phyloP scores from a whole-genome alignment of 176 grass and related monocot species.

The Musa acuminata region DNA sequence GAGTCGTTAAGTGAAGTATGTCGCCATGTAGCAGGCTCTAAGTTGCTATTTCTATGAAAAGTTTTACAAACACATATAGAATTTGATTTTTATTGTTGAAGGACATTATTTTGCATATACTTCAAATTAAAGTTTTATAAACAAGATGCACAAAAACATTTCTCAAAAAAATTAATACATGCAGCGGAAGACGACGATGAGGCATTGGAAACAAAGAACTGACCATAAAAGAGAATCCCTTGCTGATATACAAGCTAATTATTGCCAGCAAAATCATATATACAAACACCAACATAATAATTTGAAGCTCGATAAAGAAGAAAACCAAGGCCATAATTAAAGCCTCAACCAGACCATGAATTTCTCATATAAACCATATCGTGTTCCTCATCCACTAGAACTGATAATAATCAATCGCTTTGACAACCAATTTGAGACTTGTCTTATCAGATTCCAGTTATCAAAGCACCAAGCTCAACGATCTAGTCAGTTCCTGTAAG shows the following conservation, averaged over 20 bases:
- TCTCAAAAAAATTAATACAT: background rate
- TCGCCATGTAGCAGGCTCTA: background rate
- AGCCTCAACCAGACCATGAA: too few species aligned
- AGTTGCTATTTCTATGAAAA: background rate
- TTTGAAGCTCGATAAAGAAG: background rate
- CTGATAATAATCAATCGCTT: too few species aligned
- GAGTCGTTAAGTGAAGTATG: background rate
- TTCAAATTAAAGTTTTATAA: too few species aligned
- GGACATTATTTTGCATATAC: background rate
- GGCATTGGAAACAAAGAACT: background rate
- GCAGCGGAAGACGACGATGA: background rate
- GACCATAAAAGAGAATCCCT: background rate
- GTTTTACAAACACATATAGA: background rate
- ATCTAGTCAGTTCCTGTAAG: too few species aligned
- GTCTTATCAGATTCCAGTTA: too few species aligned
- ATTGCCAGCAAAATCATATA: background rate
- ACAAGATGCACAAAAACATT: background rate
- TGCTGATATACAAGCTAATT: background rate
- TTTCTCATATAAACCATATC: background rate
- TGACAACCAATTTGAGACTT: too few species aligned
- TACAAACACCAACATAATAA: background rate
- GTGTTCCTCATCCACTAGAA: too few species aligned
- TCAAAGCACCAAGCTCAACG: too few species aligned
- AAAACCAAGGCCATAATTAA: too few species aligned
- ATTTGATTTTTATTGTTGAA: background rate